Base-by-base conservation (phyloP, 306 rosid species). In the Macrotyloma uniflorum region DNA sequence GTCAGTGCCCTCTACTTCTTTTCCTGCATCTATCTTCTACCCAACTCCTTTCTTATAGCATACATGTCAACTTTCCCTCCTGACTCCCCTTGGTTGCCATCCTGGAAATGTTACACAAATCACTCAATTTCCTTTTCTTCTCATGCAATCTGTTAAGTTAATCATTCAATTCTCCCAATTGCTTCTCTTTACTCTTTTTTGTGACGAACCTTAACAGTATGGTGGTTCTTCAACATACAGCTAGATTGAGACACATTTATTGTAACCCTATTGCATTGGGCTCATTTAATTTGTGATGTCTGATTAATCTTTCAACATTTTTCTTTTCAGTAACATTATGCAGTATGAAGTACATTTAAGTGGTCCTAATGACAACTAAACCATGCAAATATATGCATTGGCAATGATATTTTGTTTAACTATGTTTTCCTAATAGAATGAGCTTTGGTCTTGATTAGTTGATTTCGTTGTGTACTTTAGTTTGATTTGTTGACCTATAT, bases 381-480 rank as follows among this genome's bases (percentile, higher is more conserved):
- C 9, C 8, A 30, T 36, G 51, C 54, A 72, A 73, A 35, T 15
- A 72, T 53, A 20, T 9, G 43, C 13, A 20, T 53, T 73, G 20
- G 4, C 38, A 50, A 32, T 50, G 45, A 7, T 26, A 26, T 20
- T 63, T 32, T 30, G 47, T 28, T 66, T 15, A 65, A 64, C 49
- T 76, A 36, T 5, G 12, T 66, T 72, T 75, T 65, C 42, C n/a
- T 66, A 42, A 72, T 65, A 23, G 20, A 23, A 49, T 55, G 72
- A 57, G 55, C 19, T 67, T 5, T 75, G 58, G 33, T 36, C 46
- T 26, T 72, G 49, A 40, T 50, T 38, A 38, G 47, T 50, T 50
- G 62, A 33, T 74, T 26, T 33, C 51, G 4, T 36, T 63, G 67
- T 53, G 74, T 66, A 35, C 46, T 76, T 70, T 61, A 65, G 42